Percentiles rank a stretch among this genome's conserved stretches.
Evolutionary conservation across 495 filamentous ascomycete genomes (phyloP).

Genomic region (Antarctomyces pellizariae): DNA sequence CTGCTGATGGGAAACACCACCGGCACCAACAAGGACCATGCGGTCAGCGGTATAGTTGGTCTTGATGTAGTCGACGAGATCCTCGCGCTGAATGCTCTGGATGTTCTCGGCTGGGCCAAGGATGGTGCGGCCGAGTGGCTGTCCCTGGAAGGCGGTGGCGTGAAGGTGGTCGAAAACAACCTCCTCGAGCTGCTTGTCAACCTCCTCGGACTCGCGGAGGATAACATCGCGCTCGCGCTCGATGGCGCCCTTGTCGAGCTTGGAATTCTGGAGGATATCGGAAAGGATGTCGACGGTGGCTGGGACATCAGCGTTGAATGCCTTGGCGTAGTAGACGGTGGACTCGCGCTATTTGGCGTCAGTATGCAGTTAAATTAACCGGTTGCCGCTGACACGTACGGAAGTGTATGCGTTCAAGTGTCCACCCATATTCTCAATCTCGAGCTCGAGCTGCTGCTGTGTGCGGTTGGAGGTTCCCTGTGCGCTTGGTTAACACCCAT

Average conservation of each 20-base stretch:
- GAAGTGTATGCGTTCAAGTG: conserved; percentile 99
- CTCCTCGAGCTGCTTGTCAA: conserved; percentile 98
- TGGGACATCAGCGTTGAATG: conserved; percentile 92
- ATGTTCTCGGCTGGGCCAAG: conserved; percentile 97
- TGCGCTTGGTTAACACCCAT: conserved; percentile 8
- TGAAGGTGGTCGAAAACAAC: conserved; percentile 99
- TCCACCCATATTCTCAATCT: conserved; percentile 99
- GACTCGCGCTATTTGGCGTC: conserved; percentile 55
- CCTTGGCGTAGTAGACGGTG: conserved; percentile 98
- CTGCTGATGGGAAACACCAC: conserved; percentile 80
- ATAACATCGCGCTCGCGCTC: conserved; percentile 97
- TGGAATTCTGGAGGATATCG: conserved; percentile 98
- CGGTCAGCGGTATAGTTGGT: conserved; percentile 98
- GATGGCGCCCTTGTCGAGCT: conserved; percentile 77
- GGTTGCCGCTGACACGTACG: conserved; percentile 28
- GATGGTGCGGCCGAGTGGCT: conserved; percentile 93
- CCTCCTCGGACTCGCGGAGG: conserved; percentile 94
- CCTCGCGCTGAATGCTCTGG: conserved; percentile 71
- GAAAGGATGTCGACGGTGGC: conserved; percentile 91
- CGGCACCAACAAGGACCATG: conserved; percentile 94
- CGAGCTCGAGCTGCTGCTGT: conserved; percentile 91
- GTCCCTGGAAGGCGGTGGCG: conserved; percentile 87
- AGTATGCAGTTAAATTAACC: conserved; percentile 2
- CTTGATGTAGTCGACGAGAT: conserved; percentile 89
- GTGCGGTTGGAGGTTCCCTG: conserved; percentile 77